phyloP scores from a whole-genome alignment of 306 rosid species.

The Chamaecrista fasciculata region DNA sequence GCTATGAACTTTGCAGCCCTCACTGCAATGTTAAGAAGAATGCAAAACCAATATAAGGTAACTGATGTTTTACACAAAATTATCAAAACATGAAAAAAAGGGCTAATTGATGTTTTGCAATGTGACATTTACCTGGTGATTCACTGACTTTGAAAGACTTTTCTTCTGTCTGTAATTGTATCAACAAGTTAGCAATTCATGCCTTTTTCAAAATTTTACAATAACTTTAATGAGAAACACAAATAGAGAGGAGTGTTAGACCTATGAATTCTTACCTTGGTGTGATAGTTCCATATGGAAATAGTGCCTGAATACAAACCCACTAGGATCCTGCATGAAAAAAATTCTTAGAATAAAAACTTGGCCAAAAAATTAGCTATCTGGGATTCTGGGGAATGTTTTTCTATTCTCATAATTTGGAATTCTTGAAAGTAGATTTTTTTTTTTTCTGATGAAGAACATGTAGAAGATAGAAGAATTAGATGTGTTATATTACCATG shows the following conservation, averaged over 20 bases:
- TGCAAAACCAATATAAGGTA: background rate
- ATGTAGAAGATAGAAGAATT: background rate
- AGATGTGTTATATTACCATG: conserved; percentile 52
- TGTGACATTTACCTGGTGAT: conserved; percentile 49
- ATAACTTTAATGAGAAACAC: background rate
- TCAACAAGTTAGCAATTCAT: conserved; percentile 17
- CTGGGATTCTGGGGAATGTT: background rate
- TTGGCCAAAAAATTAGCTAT: background rate
- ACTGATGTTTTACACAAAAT: too few species aligned
- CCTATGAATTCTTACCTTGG: conserved; percentile 44
- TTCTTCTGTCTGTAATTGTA: conserved; percentile 43
- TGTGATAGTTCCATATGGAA: conserved; percentile 60
- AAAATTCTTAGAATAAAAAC: background rate
- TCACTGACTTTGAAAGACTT: conserved; percentile 55
- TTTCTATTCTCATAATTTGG: background rate
- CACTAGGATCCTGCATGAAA: conserved; percentile 59
- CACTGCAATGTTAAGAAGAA: conserved; percentile 39
- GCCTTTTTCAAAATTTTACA: background rate
- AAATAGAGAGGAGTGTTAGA: too few species aligned
- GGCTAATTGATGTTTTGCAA: background rate
- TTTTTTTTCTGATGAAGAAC: background rate
- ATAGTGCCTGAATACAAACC: conserved; percentile 63
- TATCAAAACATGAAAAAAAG: too few species aligned
- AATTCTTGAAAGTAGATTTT: too few species aligned
- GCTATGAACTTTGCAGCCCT: conserved; percentile 68